Evolutionary conservation across 2,329 filamentous ascomycete species (phyloP), one percentile per base, ranked within the genome.

Genomic region (Lojkania enalia): DNA sequence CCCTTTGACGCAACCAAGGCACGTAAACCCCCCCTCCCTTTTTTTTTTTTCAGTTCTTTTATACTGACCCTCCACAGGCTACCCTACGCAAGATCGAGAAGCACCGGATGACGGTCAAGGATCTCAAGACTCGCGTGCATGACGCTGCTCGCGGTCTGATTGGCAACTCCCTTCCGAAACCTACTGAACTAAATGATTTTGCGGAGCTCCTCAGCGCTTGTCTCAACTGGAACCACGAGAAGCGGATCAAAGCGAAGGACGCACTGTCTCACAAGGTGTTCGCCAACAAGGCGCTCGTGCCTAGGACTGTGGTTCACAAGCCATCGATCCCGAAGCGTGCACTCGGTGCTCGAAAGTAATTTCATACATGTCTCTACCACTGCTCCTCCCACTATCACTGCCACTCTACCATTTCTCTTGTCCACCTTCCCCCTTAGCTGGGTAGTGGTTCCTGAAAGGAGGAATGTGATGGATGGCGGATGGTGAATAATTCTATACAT

Each of bases 181-280:
- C 81, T 29, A 87, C 85, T 67, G 90, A 96, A 60, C 74, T 96
- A 50, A 85, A 86, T 47, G 78, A 86, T 41, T 96, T 99, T 70
- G 79, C 90, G 56, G 91, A 97, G 69, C 74, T 99, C 37, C 74
- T 99, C 45, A 91, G 96, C 63, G 86, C 87, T 43, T 97, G 91
- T 66, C 77, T 99, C 52, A 84, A 86, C 46, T 79, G 97, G 53
- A 96, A 97, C 64, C 90, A 92, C 1, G 91, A 96, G 67, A 95
- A 95, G 77, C 82, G 94, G 51, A 88, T 94, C 61, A 92, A 88
- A 35, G 88, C 94, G 0, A 77, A 80, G 12, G 91, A 97, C 62
- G 94, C 94, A 37, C 74, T 97, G 58, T 86, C 84, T 63, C 92
- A 97, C 74, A 88, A 88, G 1, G 97, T 97, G 71, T 90, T 97